Evolutionary conservation across 371 early-diverging fungal species (phyloP).

Genomic region (Catenaria anguillulae): DNA sequence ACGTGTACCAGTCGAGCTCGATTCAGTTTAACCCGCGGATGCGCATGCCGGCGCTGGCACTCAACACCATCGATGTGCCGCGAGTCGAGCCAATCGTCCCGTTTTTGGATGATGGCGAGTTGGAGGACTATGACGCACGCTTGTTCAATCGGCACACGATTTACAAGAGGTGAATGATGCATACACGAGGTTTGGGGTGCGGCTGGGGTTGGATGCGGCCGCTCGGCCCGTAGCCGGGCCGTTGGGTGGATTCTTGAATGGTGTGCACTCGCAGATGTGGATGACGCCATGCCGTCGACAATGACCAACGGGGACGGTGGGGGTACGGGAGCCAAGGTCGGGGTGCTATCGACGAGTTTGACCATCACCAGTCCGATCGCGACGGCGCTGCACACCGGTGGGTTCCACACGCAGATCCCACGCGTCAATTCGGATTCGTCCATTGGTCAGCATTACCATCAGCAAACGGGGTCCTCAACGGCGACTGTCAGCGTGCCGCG

Average conservation of each 20-base stretch:
- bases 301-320: too few species aligned
- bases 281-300: too few species aligned
- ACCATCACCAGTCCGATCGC: not conserved
- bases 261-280: too few species aligned
- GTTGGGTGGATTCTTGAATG: too few species aligned
- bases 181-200: too few species aligned
- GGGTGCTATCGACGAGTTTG: not conserved
- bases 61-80: conserved; percentile 41
- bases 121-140: not conserved
- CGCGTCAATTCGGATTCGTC: not conserved
- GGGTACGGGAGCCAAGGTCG: too few species aligned
- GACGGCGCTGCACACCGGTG: too few species aligned
- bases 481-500: too few species aligned
- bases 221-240: too few species aligned
- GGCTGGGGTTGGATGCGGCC: too few species aligned
- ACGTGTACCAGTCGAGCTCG: conserved; percentile 35
- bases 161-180: too few species aligned
- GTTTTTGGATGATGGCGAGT: conserved; percentile 22
- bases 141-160: not conserved
- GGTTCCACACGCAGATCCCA: not conserved
- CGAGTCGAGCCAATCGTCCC: conserved; percentile 21
- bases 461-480: too few species aligned
- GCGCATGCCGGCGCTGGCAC: conserved; percentile 69
- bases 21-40: conserved; percentile 43
- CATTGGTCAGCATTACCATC: not conserved